Base-by-base conservation (phyloP, 441 rosid genomes). In the Brassica hybrid region DNA sequence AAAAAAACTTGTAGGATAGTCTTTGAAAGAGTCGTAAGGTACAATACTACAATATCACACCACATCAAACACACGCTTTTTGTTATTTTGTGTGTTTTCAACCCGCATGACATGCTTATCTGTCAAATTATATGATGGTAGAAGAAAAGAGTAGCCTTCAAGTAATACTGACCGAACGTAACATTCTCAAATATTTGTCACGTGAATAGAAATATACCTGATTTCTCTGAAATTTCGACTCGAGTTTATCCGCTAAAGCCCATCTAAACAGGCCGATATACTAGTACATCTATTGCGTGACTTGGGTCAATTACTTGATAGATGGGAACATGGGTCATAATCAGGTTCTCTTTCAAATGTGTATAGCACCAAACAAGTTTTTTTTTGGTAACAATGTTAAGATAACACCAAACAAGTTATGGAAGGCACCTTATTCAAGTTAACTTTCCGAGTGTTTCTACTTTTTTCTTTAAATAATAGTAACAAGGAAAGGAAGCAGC, bases 21-120 rank as follows among this genome's bases (percentile, higher is more conserved):
- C 66, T n/a, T 76, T 61, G 74, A 69, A 69, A 61, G 57, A 62
- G 79, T 76, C 74, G 74, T 50, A 50, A 12, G 23, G 67, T 25
- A 43, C 36, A 10, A 9, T 43, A 43, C 3, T 43, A 12, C 25
- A 13, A 18, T 13, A n/a, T 18, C 7, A 75, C 14, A 58, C 9
- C 67, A 25, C 12, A 7, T 43, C 69, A 11, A 9, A 4, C 30
- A 50, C 65, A 76, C 75, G 70, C 14, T 45, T 68, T 13, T 67
- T 75, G 58, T 23, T 38, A 11, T 54, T 21, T 34, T 34, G 63
- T 54, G 18, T 57, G 19, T 65, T 65, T 68, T 76, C 69, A 69
- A 69, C 64, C 62, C 68, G 48, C 69, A 30, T 16, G 63, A 43
- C 18, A 43, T 48, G 16, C 16, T 48, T 16, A 11, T 36, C 17